Base-by-base conservation (phyloP, 2,329 filamentous ascomycete genomes). In the Emmonsiellopsis sp. region DNA sequence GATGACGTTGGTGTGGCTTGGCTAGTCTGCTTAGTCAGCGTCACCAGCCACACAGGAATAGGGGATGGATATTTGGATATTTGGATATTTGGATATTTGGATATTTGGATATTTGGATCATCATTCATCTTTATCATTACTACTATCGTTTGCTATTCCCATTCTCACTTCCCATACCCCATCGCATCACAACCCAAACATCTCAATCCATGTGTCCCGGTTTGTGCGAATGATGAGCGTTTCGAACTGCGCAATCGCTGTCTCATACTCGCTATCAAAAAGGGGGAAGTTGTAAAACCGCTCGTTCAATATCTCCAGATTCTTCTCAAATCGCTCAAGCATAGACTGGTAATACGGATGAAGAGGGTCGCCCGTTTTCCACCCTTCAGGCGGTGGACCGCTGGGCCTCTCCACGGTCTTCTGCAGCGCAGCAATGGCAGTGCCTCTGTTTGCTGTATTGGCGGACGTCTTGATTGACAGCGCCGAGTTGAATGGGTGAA, bases 331-430 rank as follows among this genome's bases (percentile, higher is more conserved):
- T 31, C 56, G 39, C n/a, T 32, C 37, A 9, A 60, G 46, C 58
- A 60, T 60, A n/a, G 51, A 46, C 33, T 54, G 39, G 37, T 58
- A 58, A 27, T 58, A 60, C 13, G 55, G 53, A 53, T 60, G 58
- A 5, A 60, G 44, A 17, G 42, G 37, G 2, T 58, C 52, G 17
- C 53, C 55, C 32, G 36, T 32, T 45, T 42, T 51, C 56, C 56
- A 60, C 27, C 50, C 56, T 36, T 46, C 51, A 10, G 56, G 53
- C 37, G 58, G 56, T 10, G 58, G 58, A 21, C 33, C 45, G 2
- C 21, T 48, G 13, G 58, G 56, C 42, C 52, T 50, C 32, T 36
- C 45, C 13, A 55, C 33, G 5, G 52, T 45, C 31, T 43, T 31
- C 27, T 57, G 52, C 17, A 60, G 36, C 10, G 58, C 56, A 14